Evolutionary conservation across 148 eudicot genomes (phyloP).

Genomic region (Salicornia ramosissima): DNA sequence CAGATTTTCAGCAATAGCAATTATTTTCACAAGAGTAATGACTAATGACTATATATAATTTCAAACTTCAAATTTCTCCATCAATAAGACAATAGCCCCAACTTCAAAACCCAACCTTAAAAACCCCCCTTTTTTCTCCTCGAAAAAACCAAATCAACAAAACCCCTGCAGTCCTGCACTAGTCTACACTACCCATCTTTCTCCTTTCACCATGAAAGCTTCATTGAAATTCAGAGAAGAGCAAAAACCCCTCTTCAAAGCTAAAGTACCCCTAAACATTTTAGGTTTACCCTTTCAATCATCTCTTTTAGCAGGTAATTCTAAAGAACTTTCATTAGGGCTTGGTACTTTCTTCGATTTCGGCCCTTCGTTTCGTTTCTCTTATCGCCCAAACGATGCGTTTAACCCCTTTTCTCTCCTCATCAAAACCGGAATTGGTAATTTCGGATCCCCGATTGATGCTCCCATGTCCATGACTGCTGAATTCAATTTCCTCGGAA

Average conservation of each 20-base stretch:
- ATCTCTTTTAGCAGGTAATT: conserved; percentile 51
- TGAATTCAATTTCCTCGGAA: conserved; percentile 53
- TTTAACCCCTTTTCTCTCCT: conserved; percentile 54
- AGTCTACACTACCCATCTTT: too few species aligned
- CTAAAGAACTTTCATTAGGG: conserved; percentile 57
- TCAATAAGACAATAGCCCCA: neutral
- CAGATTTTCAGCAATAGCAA: too few species aligned
- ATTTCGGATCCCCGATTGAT: conserved; percentile 59
- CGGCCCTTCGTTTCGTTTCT: conserved; percentile 61
- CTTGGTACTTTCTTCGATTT: conserved; percentile 62
- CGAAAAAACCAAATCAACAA: conserved; percentile 2
- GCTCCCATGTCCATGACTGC: conserved; percentile 82
- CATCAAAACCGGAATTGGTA: conserved; percentile 66
- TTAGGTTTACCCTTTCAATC: conserved; percentile 68
- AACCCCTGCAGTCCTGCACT: too few species aligned
- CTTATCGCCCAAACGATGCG: conserved; percentile 77
- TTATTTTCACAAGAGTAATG: too few species aligned
- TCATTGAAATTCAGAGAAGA: conserved; percentile 83
- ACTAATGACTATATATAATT: too few species aligned
- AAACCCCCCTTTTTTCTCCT: neutral
- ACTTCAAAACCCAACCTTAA: conserved; percentile 10
- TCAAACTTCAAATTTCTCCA: neutral
- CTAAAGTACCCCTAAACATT: conserved; percentile 73
- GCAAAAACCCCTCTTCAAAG: conserved; percentile 60
- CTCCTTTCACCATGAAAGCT: conserved; percentile 55